Evolutionary conservation across 1,284 basidiomycete genomes (phyloP), one percentile per base, ranked within the genome.

Genomic region (Papiliotrema laurentii): DNA sequence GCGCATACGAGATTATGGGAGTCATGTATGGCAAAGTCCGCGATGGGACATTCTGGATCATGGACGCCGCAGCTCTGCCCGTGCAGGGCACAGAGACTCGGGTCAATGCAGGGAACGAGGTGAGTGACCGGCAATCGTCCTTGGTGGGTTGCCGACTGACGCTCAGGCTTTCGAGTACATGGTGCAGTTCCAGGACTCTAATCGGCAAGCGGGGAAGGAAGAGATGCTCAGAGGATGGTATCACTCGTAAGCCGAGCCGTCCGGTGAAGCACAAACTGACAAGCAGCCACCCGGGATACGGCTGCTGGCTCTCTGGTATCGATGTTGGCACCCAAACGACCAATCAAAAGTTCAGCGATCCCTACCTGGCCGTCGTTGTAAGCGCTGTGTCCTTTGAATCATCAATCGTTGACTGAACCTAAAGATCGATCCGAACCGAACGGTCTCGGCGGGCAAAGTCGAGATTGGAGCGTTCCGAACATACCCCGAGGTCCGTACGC

Each of bases 21-120:
- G 79, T 97, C 38, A 97, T 98, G 93, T 91, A 97, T 73, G 94
- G 94, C 43, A 96, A 96, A 75, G 85, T 97, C 22, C 80, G 92
- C 37, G 89, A 86, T 7, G 81, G 82, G 52, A 82, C 89, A 0
- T 81, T 97, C 49, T 87, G 97, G 50, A 84, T 98, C 60, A 86
- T 96, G 81, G 96, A 98, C 72, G 89, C 89, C 3, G 97, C 97
- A 58, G 93, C 96, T 2, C 78, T 98, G 3, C 94, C 94, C 1
- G 96, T 98, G 1, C 89, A 97, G 71, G 94, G 94, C n/a, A 98
- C 96, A 0, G 94, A 99, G 74, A 98, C 96, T 40, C 83, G 94
- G 49, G 94, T 99, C 35, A 98, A 97, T 67, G 96, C 96, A 9
- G 87, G 87, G 24, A 87, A 86, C 69, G 93, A 97, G 75, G 67